A percentile compares a stretch with the other conserved stretches of the same genome.
Evolutionary conservation across 495 filamentous ascomycete genomes (phyloP).

Genomic region (Jackrogersella multiformis): DNA sequence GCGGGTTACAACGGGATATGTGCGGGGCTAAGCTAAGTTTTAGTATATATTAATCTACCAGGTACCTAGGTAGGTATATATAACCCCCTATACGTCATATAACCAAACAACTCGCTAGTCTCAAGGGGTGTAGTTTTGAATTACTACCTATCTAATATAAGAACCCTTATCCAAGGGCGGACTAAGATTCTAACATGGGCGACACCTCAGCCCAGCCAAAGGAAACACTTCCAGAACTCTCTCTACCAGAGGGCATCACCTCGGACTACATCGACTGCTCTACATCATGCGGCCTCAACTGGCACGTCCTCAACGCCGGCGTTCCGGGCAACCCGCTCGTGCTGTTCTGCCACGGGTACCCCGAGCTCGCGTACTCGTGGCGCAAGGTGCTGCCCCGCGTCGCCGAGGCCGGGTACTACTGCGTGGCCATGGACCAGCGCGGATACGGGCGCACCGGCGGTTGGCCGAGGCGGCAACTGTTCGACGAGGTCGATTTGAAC

Average conservation of each 20-base stretch:
- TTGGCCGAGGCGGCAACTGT: slow-evolving; percentile 61
- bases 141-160: not conserved
- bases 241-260: slow-evolving; percentile 61
- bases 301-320: slow-evolving; percentile 69
- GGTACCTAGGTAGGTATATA: not conserved
- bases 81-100: not conserved
- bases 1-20: not conserved
- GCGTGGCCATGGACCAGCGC: slow-evolving; percentile 72
- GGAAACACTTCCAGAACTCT: slow-evolving; percentile 54
- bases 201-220: not conserved
- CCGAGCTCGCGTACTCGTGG: slow-evolving; percentile 76
- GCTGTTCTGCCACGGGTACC: slow-evolving; percentile 71
- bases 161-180: not conserved
- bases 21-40: slow-evolving; percentile 17
- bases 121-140: not conserved
- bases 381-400: slow-evolving; percentile 67
- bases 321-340: slow-evolving; percentile 63
- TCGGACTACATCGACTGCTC: slow-evolving; percentile 61
- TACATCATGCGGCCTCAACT: slow-evolving; percentile 59
- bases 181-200: slow-evolving; percentile 19
- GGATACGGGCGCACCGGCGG: slow-evolving; percentile 73
- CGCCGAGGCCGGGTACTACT: slow-evolving; percentile 66
- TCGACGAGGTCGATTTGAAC: slow-evolving; percentile 61
- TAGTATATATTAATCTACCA: too few relatives aligned
- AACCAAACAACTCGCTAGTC: not conserved